Evolutionary conservation across 768 basidiomycete species (phyloP), one percentile per base, ranked within the genome.

Genomic region (Mycena floridula): DNA sequence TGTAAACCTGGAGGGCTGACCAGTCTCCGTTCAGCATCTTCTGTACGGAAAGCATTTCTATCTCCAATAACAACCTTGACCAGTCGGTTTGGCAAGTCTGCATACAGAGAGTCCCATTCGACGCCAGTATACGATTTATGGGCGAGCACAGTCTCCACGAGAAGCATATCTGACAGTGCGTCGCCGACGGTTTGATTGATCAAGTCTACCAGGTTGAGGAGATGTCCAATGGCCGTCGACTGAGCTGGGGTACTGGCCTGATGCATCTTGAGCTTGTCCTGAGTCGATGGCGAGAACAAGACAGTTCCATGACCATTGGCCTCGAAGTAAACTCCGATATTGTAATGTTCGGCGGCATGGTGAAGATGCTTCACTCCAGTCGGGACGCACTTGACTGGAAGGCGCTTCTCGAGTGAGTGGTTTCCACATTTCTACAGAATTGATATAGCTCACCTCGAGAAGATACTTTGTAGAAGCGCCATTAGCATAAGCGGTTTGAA

Each of bases 161-260:
- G 80, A 26, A 99, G 80, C 79, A 95, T 82, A 60, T 99, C 96
- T 12, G 90, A 94, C 18, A 97, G 71, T 5, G 93, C 95, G 65
- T 99, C 96, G 2, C 96, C 96, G 35, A 99, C 95, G 7, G 96
- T 94, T 65, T 98, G 95, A 56, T 99, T 99, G 66, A 98, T 94
- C 37, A 98, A 69, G 25, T 86, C 72, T 12, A 82, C 82, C 45
- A 97, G 70, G 52, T 85, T 84, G 40, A 75, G 69, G 26, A 99
- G 72, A 57, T 92, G 80, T 43, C 74, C 79, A 37, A 92, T 72
- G 37, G 89, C 86, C 16, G 82, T 87, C 16, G 78, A 79, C 54
- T 95, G 90, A 8, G 87, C 85, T 18, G 89, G 82, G 2, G 89
- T 89, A 30, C 80, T 76, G 2, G 95, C 85, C 51, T 86, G 70